Base-by-base conservation (phyloP, 257 asterid species). In the Nicotiana tabacum region DNA sequence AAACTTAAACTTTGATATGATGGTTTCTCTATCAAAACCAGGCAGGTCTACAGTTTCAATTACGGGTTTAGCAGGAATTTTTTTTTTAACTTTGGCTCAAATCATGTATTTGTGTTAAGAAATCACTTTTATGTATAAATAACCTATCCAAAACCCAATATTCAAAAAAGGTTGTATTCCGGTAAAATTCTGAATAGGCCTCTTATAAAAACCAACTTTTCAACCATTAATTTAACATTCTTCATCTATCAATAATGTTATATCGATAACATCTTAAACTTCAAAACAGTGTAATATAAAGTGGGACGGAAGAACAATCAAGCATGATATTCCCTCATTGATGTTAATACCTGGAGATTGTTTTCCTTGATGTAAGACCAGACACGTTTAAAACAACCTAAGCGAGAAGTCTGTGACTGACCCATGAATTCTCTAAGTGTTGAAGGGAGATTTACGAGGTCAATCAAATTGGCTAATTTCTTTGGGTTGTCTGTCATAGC, bases 291-390 rank as follows among this genome's bases (percentile, higher is more conserved):
- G 61, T 5, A 72, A 2, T 24, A 72, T 46, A 72, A 72, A 1
- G 12, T 72, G 8, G 39, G 24, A 3, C 0, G 61, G 61, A 24
- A 72, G 79, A 3, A 2, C 39, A 6, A 72, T 46, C 39, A 72
- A 24, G 13, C 79, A 72, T 72, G 79, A 72, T 72, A 72, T 46
- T 13, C 24, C 13, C 61, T 24, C 3, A 72, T 46, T 6, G 9
- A 24, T 13, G 61, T 43, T 43, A 43, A 8, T 74, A 94, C 99
- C 99, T 94, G 98, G 85, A 94, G 98, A 85, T 90, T 91, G 83
- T 94, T 91, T 39, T 90, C 93, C 92, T 89, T 96, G 89, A 96
- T 90, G 85, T 96, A 93, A 66, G 92, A 87, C 99, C 98, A 96
- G 53, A 93, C 97, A 30, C 87, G 90, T 90, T 67, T 90, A 83